These are phyloP conservation scores for Carallia brachiata DNA, from an alignment of 345 rosid species.

Conservation along the genomic window DNA sequence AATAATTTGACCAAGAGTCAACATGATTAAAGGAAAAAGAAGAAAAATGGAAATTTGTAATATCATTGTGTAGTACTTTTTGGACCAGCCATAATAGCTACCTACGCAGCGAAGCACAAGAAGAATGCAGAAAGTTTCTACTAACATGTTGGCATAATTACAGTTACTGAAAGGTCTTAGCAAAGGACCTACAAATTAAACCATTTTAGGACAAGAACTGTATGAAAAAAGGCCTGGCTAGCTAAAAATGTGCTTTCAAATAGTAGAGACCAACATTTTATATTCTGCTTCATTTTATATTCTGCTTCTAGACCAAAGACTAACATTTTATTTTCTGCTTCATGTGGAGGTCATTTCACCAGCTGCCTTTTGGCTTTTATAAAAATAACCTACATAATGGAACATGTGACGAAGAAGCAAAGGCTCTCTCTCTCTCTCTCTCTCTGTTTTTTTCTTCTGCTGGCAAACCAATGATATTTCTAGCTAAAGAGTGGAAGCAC, in stretches of 20 bases:
- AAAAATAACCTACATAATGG: not conserved
- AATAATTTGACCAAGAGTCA: not conserved
- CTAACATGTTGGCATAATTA: not conserved
- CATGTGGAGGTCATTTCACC: too few species aligned
- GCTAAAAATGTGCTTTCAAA: not conserved
- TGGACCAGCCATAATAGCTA: too few species aligned
- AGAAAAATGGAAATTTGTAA: not conserved
- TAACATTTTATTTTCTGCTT: too few species aligned
- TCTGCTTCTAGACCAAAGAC: too few species aligned
- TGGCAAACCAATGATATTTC: not conserved
- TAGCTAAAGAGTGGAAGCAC: not conserved
- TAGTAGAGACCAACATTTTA: not conserved
- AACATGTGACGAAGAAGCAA: not conserved
- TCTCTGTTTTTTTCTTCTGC: not conserved
- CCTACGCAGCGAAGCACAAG: too few species aligned
- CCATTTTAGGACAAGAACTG: not conserved
- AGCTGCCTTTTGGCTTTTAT: too few species aligned
- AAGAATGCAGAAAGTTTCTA: too few species aligned
- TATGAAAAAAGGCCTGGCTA: not conserved
- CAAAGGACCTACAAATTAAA: not conserved
- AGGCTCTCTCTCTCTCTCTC: too few species aligned
- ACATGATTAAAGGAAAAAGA: not conserved
- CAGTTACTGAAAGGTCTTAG: not conserved
- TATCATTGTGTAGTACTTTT: not conserved
- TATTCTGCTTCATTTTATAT: too few species aligned